Percentiles rank a stretch among this genome's conserved stretches.
Evolutionary conservation across 192 early-diverging fungal species (phyloP).

Genomic region (Jimgerdemannia lactiflua): DNA sequence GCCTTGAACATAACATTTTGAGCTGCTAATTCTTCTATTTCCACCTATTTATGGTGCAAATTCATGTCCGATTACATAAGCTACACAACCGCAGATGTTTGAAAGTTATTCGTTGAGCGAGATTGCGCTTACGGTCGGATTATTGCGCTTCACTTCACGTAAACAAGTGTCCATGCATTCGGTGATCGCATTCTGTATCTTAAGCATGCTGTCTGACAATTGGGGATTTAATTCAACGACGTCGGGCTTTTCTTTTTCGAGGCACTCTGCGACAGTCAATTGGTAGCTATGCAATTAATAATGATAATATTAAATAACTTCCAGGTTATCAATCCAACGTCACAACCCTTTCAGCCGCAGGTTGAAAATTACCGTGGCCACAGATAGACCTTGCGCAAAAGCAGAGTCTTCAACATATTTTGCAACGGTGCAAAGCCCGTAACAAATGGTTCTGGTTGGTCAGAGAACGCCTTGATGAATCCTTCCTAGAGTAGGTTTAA

Average conservation of each 20-base stretch:
- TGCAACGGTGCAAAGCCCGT: slow-evolving; percentile 86
- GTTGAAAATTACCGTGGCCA: slow-evolving; percentile 79
- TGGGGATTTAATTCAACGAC: slow-evolving; percentile 78
- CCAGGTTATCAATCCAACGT: no score
- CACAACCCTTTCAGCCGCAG: slow-evolving; percentile 15
- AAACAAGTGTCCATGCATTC: slow-evolving; percentile 84
- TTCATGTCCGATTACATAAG: no score
- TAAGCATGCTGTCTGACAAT: slow-evolving; percentile 75
- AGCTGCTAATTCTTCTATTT: slow-evolving; percentile 77
- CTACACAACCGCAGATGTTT: neutral
- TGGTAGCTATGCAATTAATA: slow-evolving; percentile 58
- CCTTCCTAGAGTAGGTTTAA: slow-evolving; percentile 38
- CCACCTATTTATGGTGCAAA: no score
- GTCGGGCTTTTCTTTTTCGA: slow-evolving; percentile 51
- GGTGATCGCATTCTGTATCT: slow-evolving; percentile 77
- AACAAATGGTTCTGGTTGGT: slow-evolving; percentile 77
- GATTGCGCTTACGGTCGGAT: slow-evolving; percentile 42
- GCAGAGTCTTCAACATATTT: slow-evolving; percentile 77
- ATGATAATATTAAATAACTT: neutral
- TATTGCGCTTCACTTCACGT: slow-evolving; percentile 68
- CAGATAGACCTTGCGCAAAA: slow-evolving; percentile 76
- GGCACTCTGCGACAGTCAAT: slow-evolving; percentile 48
- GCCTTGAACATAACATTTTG: slow-evolving; percentile 85
- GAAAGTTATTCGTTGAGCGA: slow-evolving; percentile 1
- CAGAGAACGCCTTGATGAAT: slow-evolving; percentile 95